These are phyloP conservation scores for Volvariella surrecta DNA, from an alignment of 1,284 basidiomycete species.

Conservation along the genomic window DNA sequence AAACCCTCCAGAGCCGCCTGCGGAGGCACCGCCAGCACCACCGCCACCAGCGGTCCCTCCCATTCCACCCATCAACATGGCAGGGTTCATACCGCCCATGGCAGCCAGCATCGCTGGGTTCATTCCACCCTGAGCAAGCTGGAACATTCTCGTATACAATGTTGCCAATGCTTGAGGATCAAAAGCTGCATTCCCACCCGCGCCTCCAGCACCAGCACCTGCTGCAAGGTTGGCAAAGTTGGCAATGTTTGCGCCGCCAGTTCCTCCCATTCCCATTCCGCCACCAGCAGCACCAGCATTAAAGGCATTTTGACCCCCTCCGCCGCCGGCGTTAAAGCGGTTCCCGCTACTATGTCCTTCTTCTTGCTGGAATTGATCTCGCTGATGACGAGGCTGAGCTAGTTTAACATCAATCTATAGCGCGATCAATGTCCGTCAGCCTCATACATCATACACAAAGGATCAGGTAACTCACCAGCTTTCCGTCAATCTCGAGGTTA, in stretches of 20 bases:
- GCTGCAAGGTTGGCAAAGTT: conserved; percentile 17
- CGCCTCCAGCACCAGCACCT: conserved; percentile 7
- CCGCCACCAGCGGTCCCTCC: conserved; percentile 8
- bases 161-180: conserved; percentile 76
- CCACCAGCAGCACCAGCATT: background rate
- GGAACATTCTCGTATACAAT: conserved; percentile 79
- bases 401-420: conserved; percentile 82
- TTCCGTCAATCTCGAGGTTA: conserved; percentile 69
- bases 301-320: conserved; percentile 12
- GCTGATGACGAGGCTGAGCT: conserved; percentile 69
- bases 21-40: conserved; percentile 21
- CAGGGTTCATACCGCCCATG: conserved; percentile 22
- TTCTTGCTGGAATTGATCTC: conserved; percentile 31
- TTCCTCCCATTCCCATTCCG: background rate
- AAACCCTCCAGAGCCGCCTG: conserved; percentile 16
- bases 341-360: conserved; percentile 4
- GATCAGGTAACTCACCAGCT: conserved; percentile 42
- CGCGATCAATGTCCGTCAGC: conserved; percentile 2
- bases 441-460: background rate
- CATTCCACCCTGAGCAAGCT: conserved; percentile 49
- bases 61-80: conserved; percentile 13
- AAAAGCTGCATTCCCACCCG: conserved; percentile 46
- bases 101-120: conserved; percentile 18
- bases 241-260: conserved; percentile 1
- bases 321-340: conserved; percentile 6